phyloP scores from a whole-genome alignment of 441 rosid genomes.

The Melastoma candidum region DNA sequence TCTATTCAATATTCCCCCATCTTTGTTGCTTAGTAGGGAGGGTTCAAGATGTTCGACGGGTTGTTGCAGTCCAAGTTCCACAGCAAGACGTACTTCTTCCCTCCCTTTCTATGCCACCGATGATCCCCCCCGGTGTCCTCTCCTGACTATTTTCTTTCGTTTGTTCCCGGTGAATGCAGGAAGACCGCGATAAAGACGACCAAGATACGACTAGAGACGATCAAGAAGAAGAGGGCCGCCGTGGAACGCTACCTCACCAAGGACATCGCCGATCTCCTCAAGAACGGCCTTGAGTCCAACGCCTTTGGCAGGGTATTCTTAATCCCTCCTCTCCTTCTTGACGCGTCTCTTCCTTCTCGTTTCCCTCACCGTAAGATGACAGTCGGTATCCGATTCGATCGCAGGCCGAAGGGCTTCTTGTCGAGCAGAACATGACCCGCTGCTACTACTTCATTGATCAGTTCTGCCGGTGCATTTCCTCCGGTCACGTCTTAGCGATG shows the following conservation, averaged over 20 bases:
- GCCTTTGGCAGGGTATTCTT: conserved; percentile 65
- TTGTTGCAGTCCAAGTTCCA: conserved; percentile 50
- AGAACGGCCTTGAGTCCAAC: conserved; percentile 40
- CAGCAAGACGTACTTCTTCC: conserved; percentile 41
- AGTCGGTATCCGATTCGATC: too few relatives aligned
- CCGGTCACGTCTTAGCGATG: conserved; percentile 39
- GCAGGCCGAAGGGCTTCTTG: conserved; percentile 71
- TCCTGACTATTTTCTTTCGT: background rate
- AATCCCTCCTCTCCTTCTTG: background rate
- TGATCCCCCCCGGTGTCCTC: too few relatives aligned
- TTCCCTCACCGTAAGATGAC: background rate
- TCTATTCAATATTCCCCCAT: too few relatives aligned
- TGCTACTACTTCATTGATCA: conserved; percentile 47
- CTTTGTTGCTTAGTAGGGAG: too few relatives aligned
- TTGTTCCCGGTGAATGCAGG: conserved; percentile 24
- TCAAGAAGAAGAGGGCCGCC: conserved; percentile 55
- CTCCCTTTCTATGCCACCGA: too few relatives aligned
- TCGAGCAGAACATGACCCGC: conserved; percentile 44
- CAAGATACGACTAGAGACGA: conserved; percentile 47
- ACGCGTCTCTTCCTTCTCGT: background rate
- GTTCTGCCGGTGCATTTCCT: conserved; percentile 29
- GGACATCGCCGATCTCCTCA: conserved; percentile 71
- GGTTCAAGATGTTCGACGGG: conserved; percentile 41
- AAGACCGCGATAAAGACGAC: conserved; percentile 45
- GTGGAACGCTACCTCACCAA: conserved; percentile 52